These are phyloP conservation scores for Tricholoma flavovirens DNA, from an alignment of 768 basidiomycete genomes.

Conservation along the genomic window DNA sequence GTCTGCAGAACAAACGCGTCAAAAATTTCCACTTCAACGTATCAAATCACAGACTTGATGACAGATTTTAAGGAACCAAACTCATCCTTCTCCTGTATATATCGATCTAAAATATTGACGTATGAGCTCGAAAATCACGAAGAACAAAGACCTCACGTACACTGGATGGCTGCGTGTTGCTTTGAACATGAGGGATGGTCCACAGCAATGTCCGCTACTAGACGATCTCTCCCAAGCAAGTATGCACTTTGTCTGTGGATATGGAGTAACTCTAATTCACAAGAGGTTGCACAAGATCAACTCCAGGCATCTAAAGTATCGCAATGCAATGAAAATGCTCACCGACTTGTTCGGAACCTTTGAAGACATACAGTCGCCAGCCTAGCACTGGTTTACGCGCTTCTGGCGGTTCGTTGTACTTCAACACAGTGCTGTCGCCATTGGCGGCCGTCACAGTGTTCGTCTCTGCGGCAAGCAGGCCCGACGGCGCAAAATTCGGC, in stretches of 20 bases:
- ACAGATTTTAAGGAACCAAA: conserved; percentile 71
- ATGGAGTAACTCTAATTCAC: conserved; percentile 71
- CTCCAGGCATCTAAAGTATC: background rate
- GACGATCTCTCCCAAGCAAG: conserved; percentile 82
- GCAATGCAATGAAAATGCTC: conserved; percentile 24
- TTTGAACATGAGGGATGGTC: conserved; percentile 98
- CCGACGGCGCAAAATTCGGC: conserved; percentile 87
- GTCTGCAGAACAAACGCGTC: conserved; percentile 40
- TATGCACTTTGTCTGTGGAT: conserved; percentile 94
- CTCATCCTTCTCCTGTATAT: conserved; percentile 83
- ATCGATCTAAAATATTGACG: conserved; percentile 51
- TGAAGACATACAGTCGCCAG: conserved; percentile 98
- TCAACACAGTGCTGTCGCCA: conserved; percentile 79
- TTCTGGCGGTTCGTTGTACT: conserved; percentile 98
- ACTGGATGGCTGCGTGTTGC: conserved; percentile 96
- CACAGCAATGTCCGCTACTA: conserved; percentile 80
- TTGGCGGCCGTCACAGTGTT: conserved; percentile 78
- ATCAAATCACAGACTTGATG: conserved; percentile 63
- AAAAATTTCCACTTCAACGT: conserved; percentile 1
- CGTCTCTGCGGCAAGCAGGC: conserved; percentile 91
- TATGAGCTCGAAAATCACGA: conserved; percentile 1
- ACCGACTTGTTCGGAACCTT: conserved; percentile 91
- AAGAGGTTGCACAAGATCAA: background rate
- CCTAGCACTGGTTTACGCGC: conserved; percentile 85
- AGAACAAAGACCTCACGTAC: conserved; percentile 34